phyloP scores from a whole-genome alignment of 1,284 basidiomycete species.

The Rhodotorula sp. region DNA sequence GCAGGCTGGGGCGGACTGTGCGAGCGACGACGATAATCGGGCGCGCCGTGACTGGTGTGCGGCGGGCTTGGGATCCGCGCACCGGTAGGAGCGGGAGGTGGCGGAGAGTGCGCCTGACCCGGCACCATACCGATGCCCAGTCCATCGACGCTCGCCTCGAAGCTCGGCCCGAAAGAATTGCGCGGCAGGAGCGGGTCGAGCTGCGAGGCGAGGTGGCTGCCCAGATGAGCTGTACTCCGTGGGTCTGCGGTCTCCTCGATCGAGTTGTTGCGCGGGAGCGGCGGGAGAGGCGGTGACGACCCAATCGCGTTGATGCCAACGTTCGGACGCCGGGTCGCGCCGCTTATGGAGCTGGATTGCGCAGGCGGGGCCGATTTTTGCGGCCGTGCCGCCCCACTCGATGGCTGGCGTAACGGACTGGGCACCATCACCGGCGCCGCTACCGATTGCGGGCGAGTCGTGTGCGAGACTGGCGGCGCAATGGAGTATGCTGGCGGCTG shows the following conservation, averaged over 20 bases:
- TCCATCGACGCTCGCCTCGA: conserved; percentile 1
- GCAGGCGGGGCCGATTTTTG: too few species aligned
- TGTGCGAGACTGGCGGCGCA: background rate
- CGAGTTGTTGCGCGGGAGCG: conserved; percentile 2
- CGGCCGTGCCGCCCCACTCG: too few species aligned
- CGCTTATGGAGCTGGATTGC: background rate
- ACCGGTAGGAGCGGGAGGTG: background rate
- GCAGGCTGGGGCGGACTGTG: background rate
- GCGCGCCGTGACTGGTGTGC: background rate
- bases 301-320: conserved; percentile 17
- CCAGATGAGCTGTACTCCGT: background rate
- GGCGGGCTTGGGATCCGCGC: conserved; percentile 1
- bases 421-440: background rate
- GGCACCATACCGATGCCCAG: conserved; percentile 18
- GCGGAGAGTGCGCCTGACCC: background rate
- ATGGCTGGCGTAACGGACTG: too few species aligned
- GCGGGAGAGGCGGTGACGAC: conserved; percentile 18
- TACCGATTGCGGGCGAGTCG: background rate
- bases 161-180: conserved; percentile 6
- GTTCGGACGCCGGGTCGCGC: conserved; percentile 10
- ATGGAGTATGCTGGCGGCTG: background rate
- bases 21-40: background rate
- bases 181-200: background rate
- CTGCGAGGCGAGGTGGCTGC: background rate
- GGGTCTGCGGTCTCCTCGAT: background rate